Conservation (phyloP, 257 asterid species). For the Lantana camara region DNA sequence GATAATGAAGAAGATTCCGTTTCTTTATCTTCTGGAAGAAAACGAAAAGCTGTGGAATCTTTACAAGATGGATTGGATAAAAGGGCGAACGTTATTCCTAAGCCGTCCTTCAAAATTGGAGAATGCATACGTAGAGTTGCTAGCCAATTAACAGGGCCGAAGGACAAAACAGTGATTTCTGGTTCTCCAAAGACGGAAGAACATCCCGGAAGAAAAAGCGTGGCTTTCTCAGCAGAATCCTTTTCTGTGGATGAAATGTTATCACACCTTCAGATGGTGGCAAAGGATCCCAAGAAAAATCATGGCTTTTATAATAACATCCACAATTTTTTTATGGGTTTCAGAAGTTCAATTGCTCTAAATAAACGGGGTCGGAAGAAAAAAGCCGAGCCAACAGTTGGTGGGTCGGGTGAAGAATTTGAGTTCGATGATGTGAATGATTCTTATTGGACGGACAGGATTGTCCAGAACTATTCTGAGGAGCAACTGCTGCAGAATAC, state of each 20-base stretch:
- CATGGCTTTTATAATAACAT: conserved; percentile 31
- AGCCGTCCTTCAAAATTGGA: conserved; percentile 86
- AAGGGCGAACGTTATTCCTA: conserved; percentile 53
- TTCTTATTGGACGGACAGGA: conserved; percentile 88
- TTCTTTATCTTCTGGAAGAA: conserved; percentile 42
- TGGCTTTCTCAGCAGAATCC: conserved; percentile 44
- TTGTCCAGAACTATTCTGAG: conserved; percentile 70
- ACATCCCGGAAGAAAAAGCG: conserved; percentile 39
- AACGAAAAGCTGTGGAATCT: conserved; percentile 59
- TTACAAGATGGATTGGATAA: conserved; percentile 52
- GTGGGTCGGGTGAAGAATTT: conserved; percentile 70
- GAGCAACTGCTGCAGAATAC: conserved; percentile 60
- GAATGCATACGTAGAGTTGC: conserved; percentile 95
- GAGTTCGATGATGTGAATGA: conserved; percentile 90
- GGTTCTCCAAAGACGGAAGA: conserved; percentile 38
- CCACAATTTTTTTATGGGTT: conserved; percentile 56
- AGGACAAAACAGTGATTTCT: conserved; percentile 38
- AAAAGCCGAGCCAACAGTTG: conserved; percentile 42
- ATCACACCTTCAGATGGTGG: conserved; percentile 66
- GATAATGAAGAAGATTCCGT: conserved; percentile 51
- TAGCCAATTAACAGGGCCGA: conserved; percentile 78
- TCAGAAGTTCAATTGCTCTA: conserved; percentile 62
- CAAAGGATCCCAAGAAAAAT: conserved; percentile 58
- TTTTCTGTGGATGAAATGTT: conserved; percentile 62
- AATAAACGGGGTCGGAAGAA: conserved; percentile 60